Evolutionary conservation across 495 filamentous ascomycete species (phyloP).

Genomic region (Pyrenula massariospora): DNA sequence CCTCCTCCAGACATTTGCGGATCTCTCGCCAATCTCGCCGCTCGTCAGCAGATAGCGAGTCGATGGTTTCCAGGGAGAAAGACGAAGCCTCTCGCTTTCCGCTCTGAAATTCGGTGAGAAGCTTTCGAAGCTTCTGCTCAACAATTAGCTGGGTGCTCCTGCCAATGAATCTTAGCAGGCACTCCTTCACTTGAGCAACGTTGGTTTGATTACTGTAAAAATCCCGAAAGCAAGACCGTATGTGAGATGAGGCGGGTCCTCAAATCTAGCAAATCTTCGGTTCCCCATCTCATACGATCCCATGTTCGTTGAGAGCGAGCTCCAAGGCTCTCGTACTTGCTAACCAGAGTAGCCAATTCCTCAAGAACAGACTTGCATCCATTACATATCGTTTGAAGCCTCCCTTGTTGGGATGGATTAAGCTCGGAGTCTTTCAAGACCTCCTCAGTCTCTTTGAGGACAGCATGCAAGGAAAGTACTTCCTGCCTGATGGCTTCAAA

Average conservation of each 20-base stretch:
- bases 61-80: constrained; percentile 16
- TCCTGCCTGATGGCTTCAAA: constrained; percentile 21
- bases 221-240: constrained; percentile 15
- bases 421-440: constrained; percentile 10
- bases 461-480: constrained; percentile 21
- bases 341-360: constrained; percentile 16
- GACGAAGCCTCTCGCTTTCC: constrained; percentile 21
- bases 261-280: constrained; percentile 18
- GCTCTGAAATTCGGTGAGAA: constrained; percentile 21
- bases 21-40: constrained; percentile 19
- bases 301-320: constrained; percentile 22
- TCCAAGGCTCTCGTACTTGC: constrained; percentile 20
- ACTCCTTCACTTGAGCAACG: constrained; percentile 1
- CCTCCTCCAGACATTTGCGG: constrained; percentile 21
- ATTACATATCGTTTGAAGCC: constrained; percentile 13
- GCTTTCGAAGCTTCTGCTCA: constrained; percentile 20
- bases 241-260: constrained; percentile 17
- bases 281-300: constrained; percentile 23
- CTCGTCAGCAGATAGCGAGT: constrained; percentile 14
- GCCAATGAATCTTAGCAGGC: neutral
- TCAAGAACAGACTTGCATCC: constrained; percentile 16
- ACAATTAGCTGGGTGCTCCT: constrained; percentile 18
- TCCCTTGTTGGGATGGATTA: constrained; percentile 6
- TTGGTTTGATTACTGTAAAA: constrained; percentile 1
- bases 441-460: constrained; percentile 24